Conservation (phyloP, 2,329 filamentous ascomycete species). For the Ceratocystis diversiconidia region DNA sequence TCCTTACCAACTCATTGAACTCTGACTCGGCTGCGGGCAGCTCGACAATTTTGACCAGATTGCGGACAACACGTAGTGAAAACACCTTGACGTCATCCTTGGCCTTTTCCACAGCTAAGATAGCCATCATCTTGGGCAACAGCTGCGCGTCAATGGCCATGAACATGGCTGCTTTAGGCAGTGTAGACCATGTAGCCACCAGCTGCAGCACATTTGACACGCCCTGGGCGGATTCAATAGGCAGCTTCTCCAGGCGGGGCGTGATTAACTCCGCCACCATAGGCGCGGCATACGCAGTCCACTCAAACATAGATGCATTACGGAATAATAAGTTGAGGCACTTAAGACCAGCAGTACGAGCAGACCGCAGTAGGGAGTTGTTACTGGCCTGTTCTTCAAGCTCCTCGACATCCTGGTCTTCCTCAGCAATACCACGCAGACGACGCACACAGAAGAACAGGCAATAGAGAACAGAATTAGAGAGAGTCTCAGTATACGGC, state of each 20-base stretch:
- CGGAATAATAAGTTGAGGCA: slow-evolving; percentile 68
- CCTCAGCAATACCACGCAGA: slow-evolving; percentile 29
- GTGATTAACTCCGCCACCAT: slow-evolving; percentile 64
- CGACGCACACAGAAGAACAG: slow-evolving; percentile 54
- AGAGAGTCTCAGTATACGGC: slow-evolving; percentile 52
- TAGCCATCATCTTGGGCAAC: slow-evolving; percentile 57
- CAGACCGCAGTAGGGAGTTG: slow-evolving; percentile 47
- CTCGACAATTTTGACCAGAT: slow-evolving; percentile 47
- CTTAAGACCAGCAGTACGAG: slow-evolving; percentile 63
- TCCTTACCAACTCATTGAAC: slow-evolving; percentile 41
- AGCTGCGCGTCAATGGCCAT: slow-evolving; percentile 48
- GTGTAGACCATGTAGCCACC: slow-evolving; percentile 65
- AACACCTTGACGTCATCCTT: slow-evolving; percentile 81
- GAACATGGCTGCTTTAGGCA: slow-evolving; percentile 52
- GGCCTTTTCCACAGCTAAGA: slow-evolving; percentile 55
- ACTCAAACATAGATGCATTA: slow-evolving; percentile 55
- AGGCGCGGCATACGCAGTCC: slow-evolving; percentile 53
- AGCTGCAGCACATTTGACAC: slow-evolving; percentile 71
- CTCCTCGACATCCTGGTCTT: slow-evolving; percentile 26
- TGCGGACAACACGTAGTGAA: slow-evolving; percentile 60
- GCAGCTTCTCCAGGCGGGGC: slow-evolving; percentile 63
- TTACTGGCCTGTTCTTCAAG: slow-evolving; percentile 29
- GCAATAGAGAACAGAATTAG: slow-evolving; percentile 71
- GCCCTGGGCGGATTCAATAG: slow-evolving; percentile 76
- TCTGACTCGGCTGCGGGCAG: slow-evolving; percentile 41